Evolutionary conservation across 257 asterid genomes (phyloP), one percentile per base, ranked within the genome.

Genomic region (Plantago elongata): DNA sequence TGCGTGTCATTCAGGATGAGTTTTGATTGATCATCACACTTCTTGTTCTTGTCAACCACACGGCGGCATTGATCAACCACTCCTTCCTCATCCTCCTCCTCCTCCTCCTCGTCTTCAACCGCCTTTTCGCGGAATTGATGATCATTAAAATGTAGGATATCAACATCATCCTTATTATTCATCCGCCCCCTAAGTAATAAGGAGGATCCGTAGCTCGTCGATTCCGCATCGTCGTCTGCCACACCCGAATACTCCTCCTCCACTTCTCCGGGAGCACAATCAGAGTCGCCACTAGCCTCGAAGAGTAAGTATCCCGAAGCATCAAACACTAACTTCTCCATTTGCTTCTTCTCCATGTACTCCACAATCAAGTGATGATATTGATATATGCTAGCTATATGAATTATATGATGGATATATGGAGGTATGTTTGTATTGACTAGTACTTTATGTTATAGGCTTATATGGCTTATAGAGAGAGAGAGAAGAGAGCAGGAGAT

Each of bases 201-300:
- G 27, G 27, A 7, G 46, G 72, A 76, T 48, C 72, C 83, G 64
- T 57, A 77, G 78, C 80, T 74, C 69, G 81, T 75, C 4, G 88
- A 83, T 68, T 70, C 70, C 37, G 88, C 88, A 14, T 78, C 90
- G 5, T 76, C 81, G 4, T 74, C 85, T 59, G 37, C 54, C 45
- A 60, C 43, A 6, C 40, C 74, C 54, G 64, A 44, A 60, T 18
- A 43, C 5, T 68, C 72, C 55, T 48, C 61, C 5, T 68, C 16
- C 18, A 54, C 48, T 9, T 50, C 64, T 30, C 52, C 74, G 60
- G 40, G 5, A 6, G 3, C 0, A 7, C 1, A 34, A 7, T 44
- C 86, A 1, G 92, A 84, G 64, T 84, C 92, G 45, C 86, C 92
- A 70, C 44, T 69, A 8, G 82, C 77, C 80, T 84, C 92, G 64